Base-by-base conservation (phyloP, 768 basidiomycete species). In the Boletus speciosus region DNA sequence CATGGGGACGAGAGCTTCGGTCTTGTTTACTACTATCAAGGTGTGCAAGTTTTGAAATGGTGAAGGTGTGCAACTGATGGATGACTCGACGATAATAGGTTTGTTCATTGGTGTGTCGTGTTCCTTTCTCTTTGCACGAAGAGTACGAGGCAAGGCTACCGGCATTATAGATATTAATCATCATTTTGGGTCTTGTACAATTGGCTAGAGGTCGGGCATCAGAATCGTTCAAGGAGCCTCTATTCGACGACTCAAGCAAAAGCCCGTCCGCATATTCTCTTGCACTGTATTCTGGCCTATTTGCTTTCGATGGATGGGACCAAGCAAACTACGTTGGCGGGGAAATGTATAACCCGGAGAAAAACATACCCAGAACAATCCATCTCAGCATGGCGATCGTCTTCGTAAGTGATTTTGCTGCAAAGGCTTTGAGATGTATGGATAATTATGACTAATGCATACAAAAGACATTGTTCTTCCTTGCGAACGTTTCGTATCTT, bases 261-360 rank as follows among this genome's bases (percentile, higher is more conserved):
- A 90, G 90, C 57, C 89, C 93, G 1, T 89, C 91, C 1, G 77
- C 84, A 3, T 98, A 93, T 73, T 91, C 95, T 6, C 76, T 98
- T n/a, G 96, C 95, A 0, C 75, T 98, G 6, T 99, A 97, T 70
- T 96, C 93, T 11, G 92, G 93, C 3, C 74, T 98, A 5, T 98
- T 90, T 92, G 94, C 94, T 2, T 94, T 92, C 60, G 94, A 94
- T 69, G 96, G 96, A 1, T 99, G 94, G 94, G 95, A 95, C 64
- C 88, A 90, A 71, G 86, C 82, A 29, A 94, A 93, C 66, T 96
- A 88, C 58, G 90, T 98, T 15, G 90, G 88, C 14, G 95, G 90
- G 29, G 93, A 93, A 70, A 90, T 98, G 74, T 74, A 77, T 50
- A 81, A 87, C 55, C 85, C 91, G 2, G 82, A 87, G 64, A 88